These are phyloP conservation scores for Pestalotiopsis sp. DNA, from an alignment of 2,329 filamentous ascomycete species.

Conservation along the genomic window DNA sequence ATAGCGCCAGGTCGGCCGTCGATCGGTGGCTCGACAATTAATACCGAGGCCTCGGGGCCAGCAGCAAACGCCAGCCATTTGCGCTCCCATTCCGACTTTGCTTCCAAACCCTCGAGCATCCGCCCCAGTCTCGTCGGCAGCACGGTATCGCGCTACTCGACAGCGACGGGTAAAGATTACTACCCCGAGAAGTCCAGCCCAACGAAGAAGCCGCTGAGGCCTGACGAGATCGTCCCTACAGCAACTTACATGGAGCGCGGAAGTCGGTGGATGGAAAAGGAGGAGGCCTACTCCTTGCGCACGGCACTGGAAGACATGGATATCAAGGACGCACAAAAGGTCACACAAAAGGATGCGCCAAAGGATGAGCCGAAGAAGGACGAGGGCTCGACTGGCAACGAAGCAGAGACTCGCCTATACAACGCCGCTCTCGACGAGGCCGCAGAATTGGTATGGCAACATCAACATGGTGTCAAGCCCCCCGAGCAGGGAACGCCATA, in stretches of 20 bases:
- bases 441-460: conserved; percentile 76
- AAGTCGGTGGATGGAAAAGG: conserved; percentile 77
- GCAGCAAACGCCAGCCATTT: conserved; percentile 27
- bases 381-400: conserved; percentile 19
- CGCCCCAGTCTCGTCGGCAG: conserved; percentile 47
- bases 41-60: conserved; percentile 30
- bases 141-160: conserved; percentile 51
- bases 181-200: conserved; percentile 42
- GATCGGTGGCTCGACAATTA: conserved; percentile 27
- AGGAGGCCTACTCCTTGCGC: conserved; percentile 70
- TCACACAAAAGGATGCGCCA: conserved; percentile 8
- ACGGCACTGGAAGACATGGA: conserved; percentile 75
- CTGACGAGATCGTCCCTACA: conserved; percentile 63
- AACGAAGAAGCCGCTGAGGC: conserved; percentile 46
- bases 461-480: conserved; percentile 60
- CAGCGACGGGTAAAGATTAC: conserved; percentile 51
- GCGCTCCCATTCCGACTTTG: conserved; percentile 28
- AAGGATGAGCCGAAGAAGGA: conserved; percentile 31
- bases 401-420: conserved; percentile 65
- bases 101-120: conserved; percentile 29
- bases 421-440: conserved; percentile 74
- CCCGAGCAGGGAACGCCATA: conserved; percentile 64
- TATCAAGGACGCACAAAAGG: conserved; percentile 39
- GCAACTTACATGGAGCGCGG: conserved; percentile 73
- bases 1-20: conserved; percentile 28